phyloP scores from a whole-genome alignment of 805 yeast genomes.

The Komagataella mondaviorum region DNA sequence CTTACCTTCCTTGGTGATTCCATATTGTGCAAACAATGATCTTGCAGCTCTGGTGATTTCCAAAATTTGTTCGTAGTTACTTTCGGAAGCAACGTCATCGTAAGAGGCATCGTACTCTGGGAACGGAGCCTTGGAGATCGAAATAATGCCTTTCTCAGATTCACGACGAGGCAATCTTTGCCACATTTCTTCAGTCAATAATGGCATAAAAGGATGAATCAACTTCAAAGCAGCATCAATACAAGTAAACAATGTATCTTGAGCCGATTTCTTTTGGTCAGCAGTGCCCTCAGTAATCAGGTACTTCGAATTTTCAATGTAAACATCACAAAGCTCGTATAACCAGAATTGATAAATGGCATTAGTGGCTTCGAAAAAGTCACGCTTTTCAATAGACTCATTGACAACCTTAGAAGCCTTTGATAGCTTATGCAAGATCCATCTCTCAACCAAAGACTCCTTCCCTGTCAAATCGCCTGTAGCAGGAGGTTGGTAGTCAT shows the following conservation, averaged over 20 bases:
- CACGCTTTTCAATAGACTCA: slow-evolving; percentile 65
- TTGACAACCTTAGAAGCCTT: slow-evolving; percentile 52
- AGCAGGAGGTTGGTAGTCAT: slow-evolving; percentile 74
- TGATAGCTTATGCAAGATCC: slow-evolving; percentile 86
- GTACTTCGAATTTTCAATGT: slow-evolving; percentile 93
- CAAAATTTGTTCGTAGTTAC: slow-evolving; percentile 73
- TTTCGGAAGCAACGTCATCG: slow-evolving; percentile 49
- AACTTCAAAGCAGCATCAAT: slow-evolving; percentile 81
- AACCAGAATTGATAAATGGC: slow-evolving; percentile 91
- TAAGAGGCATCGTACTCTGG: slow-evolving; percentile 54
- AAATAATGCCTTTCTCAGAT: slow-evolving; percentile 40
- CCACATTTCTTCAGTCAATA: slow-evolving; percentile 96
- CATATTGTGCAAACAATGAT: slow-evolving; percentile 83
- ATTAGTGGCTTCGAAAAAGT: slow-evolving; percentile 78
- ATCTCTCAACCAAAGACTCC: slow-evolving; percentile 86
- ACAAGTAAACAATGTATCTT: slow-evolving; percentile 87
- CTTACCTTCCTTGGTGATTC: slow-evolving; percentile 77
- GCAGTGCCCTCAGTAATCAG: slow-evolving; percentile 85
- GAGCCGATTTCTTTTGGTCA: slow-evolving; percentile 77
- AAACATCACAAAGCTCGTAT: slow-evolving; percentile 89
- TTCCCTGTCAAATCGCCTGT: slow-evolving; percentile 48
- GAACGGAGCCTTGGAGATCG: slow-evolving; percentile 71
- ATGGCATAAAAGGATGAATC: slow-evolving; percentile 99
- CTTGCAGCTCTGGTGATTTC: slow-evolving; percentile 85
- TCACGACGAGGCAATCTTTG: slow-evolving; percentile 90